Evolutionary conservation across 1,139 yeast species (phyloP).

Genomic region (Debaryomyces subglobosus): DNA sequence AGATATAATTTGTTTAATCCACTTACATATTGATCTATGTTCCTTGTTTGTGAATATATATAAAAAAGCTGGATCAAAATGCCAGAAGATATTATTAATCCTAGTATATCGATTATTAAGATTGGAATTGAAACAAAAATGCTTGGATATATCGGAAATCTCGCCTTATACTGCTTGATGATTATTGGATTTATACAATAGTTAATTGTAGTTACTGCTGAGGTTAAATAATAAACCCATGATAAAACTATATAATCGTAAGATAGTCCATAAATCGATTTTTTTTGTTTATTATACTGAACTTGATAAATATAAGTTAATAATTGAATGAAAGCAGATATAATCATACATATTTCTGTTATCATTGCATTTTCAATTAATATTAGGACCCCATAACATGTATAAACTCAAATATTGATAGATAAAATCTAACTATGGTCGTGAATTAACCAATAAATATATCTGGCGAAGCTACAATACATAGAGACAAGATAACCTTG

Average conservation of each 20-base stretch:
- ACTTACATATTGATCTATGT: conserved; percentile 29
- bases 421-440: neutral
- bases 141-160: conserved; percentile 25
- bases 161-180: conserved; percentile 16
- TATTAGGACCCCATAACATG: neutral
- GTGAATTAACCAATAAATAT: neutral
- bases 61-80: conserved; percentile 19
- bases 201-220: conserved; percentile 16
- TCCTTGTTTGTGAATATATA: conserved; percentile 22
- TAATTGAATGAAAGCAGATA: conserved; percentile 15
- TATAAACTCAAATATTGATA: neutral
- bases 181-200: conserved; percentile 17
- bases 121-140: conserved; percentile 14
- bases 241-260: conserved; percentile 26
- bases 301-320: conserved; percentile 19
- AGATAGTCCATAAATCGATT: conserved; percentile 33
- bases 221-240: conserved; percentile 15
- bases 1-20: conserved; percentile 13
- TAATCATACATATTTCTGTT: conserved; percentile 11
- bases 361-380: conserved; percentile 9
- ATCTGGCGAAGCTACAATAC: neutral
- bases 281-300: conserved; percentile 20
- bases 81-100: conserved; percentile 15
- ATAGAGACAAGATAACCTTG: neutral
- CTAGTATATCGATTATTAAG: conserved; percentile 18